Percentiles rank a stretch among this genome's conserved stretches.
phyloP scores from a whole-genome alignment of 2,329 filamentous ascomycete species.

The Fusarium nisikadoi region DNA sequence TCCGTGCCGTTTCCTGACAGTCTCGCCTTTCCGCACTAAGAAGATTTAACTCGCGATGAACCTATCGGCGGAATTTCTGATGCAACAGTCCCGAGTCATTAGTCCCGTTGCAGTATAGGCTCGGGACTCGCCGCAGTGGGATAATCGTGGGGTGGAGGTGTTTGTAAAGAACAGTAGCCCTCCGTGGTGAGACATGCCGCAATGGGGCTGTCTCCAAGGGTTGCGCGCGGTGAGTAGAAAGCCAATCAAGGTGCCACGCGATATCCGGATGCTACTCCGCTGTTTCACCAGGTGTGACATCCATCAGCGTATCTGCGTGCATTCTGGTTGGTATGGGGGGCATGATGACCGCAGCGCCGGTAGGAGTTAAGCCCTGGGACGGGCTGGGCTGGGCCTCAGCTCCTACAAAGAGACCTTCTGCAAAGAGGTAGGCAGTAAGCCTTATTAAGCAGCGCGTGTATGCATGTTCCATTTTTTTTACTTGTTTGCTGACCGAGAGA shows the following conservation, averaged over 20 bases:
- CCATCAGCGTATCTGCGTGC: not conserved
- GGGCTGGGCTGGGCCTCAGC: not conserved
- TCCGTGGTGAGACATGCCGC: not conserved
- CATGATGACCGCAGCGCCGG: not conserved
- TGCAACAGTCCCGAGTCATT: not conserved
- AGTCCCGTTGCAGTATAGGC: not conserved
- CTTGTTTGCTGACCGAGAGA: not conserved
- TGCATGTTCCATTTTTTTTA: not conserved
- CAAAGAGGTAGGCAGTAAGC: not conserved
- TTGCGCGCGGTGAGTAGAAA: not conserved
- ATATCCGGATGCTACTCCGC: not conserved
- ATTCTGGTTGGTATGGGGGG: not conserved
- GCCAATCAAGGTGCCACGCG: conserved; percentile 4
- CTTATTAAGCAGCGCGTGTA: not conserved
- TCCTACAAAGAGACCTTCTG: not conserved
- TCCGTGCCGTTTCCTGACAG: not conserved
- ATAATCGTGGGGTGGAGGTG: not conserved
- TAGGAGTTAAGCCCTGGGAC: not conserved
- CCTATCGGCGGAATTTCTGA: not conserved
- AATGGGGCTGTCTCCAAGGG: not conserved
- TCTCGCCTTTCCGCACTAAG: not conserved
- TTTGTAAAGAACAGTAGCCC: not conserved
- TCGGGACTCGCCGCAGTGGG: not conserved
- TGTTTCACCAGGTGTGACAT: not conserved
- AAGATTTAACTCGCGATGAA: not conserved